These are phyloP conservation scores for Escallonia herrerae DNA, from an alignment of 129 eudicot species.

Conservation along the genomic window DNA sequence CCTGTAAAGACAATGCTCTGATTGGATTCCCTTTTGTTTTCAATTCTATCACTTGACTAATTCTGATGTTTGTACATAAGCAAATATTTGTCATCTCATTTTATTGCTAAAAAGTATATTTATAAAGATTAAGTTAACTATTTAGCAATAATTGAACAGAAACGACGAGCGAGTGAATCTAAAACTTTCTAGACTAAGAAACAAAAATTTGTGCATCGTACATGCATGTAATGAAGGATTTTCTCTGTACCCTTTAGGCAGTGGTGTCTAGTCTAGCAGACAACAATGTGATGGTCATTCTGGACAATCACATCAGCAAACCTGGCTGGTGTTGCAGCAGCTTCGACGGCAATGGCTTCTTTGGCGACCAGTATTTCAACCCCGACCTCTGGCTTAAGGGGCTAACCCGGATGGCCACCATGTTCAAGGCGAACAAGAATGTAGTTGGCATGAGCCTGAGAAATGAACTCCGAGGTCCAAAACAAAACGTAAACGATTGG, in stretches of 20 bases:
- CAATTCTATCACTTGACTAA: too few relatives aligned
- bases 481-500: slow-evolving; percentile 68
- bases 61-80: too few relatives aligned
- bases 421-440: slow-evolving; percentile 41
- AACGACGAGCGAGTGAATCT: too few relatives aligned
- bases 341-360: slow-evolving; percentile 85
- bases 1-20: too few relatives aligned
- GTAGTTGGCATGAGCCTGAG: slow-evolving; percentile 90
- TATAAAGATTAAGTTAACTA: too few relatives aligned
- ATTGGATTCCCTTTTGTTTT: too few relatives aligned
- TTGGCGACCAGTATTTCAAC: slow-evolving; percentile 79
- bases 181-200: too few relatives aligned
- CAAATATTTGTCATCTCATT: too few relatives aligned
- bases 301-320: slow-evolving; percentile 84
- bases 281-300: slow-evolving; percentile 73
- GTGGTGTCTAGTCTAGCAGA: slow-evolving; percentile 80
- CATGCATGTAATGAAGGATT: background rate
- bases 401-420: slow-evolving; percentile 65
- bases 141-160: too few relatives aligned
- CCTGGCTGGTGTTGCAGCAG: slow-evolving; percentile 97
- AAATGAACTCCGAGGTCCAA: slow-evolving; percentile 81
- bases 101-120: too few relatives aligned
- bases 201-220: too few relatives aligned
- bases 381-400: slow-evolving; percentile 73
- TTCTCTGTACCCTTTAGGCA: slow-evolving; percentile 37